These are phyloP conservation scores for Venturia oleaginea DNA, from an alignment of 2,329 filamentous ascomycete genomes.

Conservation along the genomic window DNA sequence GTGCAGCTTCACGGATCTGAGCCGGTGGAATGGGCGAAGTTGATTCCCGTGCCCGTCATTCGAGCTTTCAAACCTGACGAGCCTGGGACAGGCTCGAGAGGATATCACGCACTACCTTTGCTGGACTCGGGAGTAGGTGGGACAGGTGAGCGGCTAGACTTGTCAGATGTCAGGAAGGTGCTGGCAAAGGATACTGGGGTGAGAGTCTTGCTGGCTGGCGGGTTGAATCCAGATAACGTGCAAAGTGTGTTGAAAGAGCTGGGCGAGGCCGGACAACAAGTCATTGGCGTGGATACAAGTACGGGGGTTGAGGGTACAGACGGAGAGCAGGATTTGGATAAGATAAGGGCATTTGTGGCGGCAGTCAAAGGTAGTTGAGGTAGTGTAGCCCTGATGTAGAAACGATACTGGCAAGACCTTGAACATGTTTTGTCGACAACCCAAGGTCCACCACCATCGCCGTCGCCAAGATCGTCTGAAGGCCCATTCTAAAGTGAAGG, in stretches of 20 bases:
- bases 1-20: conserved; percentile 91
- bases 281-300: conserved; percentile 84
- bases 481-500: too few species aligned
- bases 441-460: too few species aligned
- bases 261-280: conserved; percentile 49
- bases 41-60: conserved; percentile 90
- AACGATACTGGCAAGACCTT: background rate
- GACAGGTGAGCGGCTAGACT: conserved; percentile 69
- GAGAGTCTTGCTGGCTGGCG: conserved; percentile 74
- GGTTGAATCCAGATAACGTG: conserved; percentile 73
- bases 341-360: conserved; percentile 72
- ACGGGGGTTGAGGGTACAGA: conserved; percentile 76
- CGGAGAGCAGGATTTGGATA: conserved; percentile 70
- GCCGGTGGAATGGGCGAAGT: conserved; percentile 78
- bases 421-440: background rate
- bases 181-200: conserved; percentile 62
- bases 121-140: conserved; percentile 80
- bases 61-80: conserved; percentile 73
- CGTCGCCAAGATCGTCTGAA: too few species aligned
- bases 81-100: conserved; percentile 60
- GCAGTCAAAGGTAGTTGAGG: conserved; percentile 38
- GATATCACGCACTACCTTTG: conserved; percentile 74
- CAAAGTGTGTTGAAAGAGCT: conserved; percentile 53
- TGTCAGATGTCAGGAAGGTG: conserved; percentile 56
- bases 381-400: background rate